A percentile compares a stretch with the other conserved stretches of the same genome.
Evolutionary conservation across 768 basidiomycete genomes (phyloP).

Genomic region (Tubosaeta sp.): DNA sequence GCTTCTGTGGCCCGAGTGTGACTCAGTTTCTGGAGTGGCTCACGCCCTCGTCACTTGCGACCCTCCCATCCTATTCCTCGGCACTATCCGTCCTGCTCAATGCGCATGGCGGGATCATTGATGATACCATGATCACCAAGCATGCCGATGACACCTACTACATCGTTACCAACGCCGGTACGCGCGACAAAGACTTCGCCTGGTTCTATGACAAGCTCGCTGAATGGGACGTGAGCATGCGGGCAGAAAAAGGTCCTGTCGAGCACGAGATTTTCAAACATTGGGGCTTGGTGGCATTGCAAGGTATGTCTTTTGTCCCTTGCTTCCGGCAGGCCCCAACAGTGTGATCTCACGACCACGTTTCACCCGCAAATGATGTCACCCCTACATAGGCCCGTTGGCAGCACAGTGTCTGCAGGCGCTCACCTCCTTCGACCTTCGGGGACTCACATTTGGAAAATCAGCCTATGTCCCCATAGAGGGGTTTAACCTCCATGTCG

Average conservation of each 20-base stretch:
- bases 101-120: constrained; percentile 88
- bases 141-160: constrained; percentile 80
- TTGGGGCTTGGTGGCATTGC: constrained; percentile 88
- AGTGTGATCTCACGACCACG: not conserved
- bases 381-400: constrained; percentile 57
- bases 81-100: constrained; percentile 90
- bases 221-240: no score
- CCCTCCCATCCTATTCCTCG: constrained; percentile 68
- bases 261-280: constrained; percentile 76
- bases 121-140: constrained; percentile 91
- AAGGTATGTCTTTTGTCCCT: constrained; percentile 54
- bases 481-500: constrained; percentile 63
- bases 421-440: constrained; percentile 71
- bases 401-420: constrained; percentile 76
- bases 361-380: not conserved
- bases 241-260: constrained; percentile 54
- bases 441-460: constrained; percentile 75
- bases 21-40: constrained; percentile 85
- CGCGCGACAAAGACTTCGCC: constrained; percentile 73
- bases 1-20: constrained; percentile 76
- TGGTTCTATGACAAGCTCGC: constrained; percentile 67
- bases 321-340: not conserved
- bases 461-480: constrained; percentile 80
- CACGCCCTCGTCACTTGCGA: constrained; percentile 74
- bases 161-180: constrained; percentile 93